A percentile compares a stretch with the other conserved stretches of the same genome.
phyloP scores from a whole-genome alignment of 208 protist species.

The Trypanosoma cruzi region DNA sequence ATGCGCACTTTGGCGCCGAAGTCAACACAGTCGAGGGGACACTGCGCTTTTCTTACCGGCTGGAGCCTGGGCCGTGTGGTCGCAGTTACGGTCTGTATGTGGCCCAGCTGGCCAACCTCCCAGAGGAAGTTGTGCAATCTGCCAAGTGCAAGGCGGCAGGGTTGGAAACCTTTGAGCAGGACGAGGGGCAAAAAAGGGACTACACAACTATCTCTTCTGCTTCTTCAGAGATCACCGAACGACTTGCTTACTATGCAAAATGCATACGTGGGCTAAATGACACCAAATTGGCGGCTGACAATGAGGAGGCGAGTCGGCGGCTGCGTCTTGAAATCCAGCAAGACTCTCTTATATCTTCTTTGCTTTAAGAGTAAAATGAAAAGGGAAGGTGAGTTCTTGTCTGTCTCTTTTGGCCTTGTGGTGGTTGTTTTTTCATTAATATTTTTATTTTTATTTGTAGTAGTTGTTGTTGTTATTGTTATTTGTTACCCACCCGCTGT shows the following conservation, averaged over 20 bases:
- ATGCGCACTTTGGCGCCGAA: conserved; percentile 88
- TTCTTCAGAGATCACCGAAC: conserved; percentile 34
- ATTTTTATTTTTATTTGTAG: not conserved
- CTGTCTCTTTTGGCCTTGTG: not conserved
- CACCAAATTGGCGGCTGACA: conserved; percentile 1
- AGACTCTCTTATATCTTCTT: conserved; percentile 34
- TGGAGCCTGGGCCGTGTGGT: conserved; percentile 86
- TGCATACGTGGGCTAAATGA: conserved; percentile 59
- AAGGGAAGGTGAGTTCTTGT: not conserved
- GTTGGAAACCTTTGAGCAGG: conserved; percentile 82
- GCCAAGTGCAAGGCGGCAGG: conserved; percentile 85
- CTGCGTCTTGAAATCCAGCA: conserved; percentile 57
- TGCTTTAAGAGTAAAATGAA: conserved; percentile 29
- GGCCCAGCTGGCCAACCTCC: conserved; percentile 86
- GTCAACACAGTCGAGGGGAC: conserved; percentile 62
- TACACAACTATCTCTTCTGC: conserved; percentile 14
- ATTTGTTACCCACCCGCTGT: not conserved
- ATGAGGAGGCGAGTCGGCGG: conserved; percentile 31
- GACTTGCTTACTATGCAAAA: conserved; percentile 64
- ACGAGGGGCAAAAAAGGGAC: conserved; percentile 9
- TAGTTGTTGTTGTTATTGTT: not conserved
- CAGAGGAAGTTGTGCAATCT: conserved; percentile 72
- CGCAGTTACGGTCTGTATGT: conserved; percentile 95
- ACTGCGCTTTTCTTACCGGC: conserved; percentile 85
- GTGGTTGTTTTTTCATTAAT: conserved; percentile 6